Conservation (phyloP, 805 yeast species). For the Ogataea haglerorum region DNA sequence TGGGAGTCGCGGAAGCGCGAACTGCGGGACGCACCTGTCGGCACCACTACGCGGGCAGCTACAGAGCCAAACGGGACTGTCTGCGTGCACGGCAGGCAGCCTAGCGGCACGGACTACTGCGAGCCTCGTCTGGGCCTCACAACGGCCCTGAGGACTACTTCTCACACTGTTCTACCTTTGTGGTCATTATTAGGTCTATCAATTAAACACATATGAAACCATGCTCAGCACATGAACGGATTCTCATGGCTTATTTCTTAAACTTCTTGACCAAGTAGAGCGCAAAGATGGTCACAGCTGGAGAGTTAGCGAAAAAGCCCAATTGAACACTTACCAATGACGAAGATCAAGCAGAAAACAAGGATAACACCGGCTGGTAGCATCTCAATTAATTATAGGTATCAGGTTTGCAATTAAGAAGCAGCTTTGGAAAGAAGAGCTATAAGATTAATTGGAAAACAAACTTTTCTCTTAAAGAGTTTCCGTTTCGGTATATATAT, state of each 20-base stretch:
- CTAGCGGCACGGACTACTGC: no score
- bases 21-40: no score
- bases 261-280: constrained; percentile 32
- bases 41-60: no score
- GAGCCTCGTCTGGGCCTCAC: background rate
- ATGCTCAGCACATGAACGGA: constrained; percentile 4
- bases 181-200: constrained; percentile 12
- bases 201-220: constrained; percentile 6
- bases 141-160: background rate
- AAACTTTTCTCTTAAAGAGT: constrained; percentile 7
- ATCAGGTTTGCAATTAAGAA: constrained; percentile 9
- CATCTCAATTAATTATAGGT: constrained; percentile 35
- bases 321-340: constrained; percentile 31
- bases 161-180: background rate
- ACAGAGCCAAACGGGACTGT: no score
- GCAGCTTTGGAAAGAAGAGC: constrained; percentile 9
- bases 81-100: no score
- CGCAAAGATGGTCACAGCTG: constrained; percentile 29
- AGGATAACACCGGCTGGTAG: constrained; percentile 65
- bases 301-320: constrained; percentile 8
- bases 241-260: constrained; percentile 28
- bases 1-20: no score
- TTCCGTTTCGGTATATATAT: constrained; percentile 13
- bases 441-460: constrained; percentile 10
- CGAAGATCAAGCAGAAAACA: constrained; percentile 54